Base-by-base conservation (phyloP, 2,329 filamentous ascomycete genomes). In the Colletotrichum sp. region DNA sequence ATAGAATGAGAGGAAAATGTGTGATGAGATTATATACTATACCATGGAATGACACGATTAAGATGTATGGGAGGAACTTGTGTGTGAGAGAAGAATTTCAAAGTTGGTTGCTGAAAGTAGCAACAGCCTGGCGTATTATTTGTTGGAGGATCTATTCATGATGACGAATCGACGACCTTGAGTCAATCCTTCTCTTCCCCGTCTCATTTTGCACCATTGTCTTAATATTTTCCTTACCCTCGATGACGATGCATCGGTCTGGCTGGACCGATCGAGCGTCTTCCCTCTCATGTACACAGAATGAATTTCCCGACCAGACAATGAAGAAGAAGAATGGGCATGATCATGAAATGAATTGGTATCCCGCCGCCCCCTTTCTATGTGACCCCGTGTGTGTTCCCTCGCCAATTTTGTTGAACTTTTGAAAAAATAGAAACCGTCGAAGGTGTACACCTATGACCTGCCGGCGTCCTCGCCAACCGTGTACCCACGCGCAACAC, bases 401-500 rank as follows among this genome's bases (percentile, higher is more conserved):
- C 43, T 63, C 59, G 5, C 68, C 63, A 55, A 32, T 57, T 30
- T 24, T 16, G 52, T 21, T 59, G 34, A 36, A 64, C 61, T 43
- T 43, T 63, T 63, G 16, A 36, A 26, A n/a, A 21, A 55, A 34
- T 2, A 18, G 16, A 63, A n/a, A 52, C 30, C 26, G 24, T 65
- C 18, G 14, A n/a, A 8, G 24, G n/a, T 30, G n/a, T 18, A 34
- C 28, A 6, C 5, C 39, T 48, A 75, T 6, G 73, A 59, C 34
- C 36, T 64, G 32, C 61, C 16, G 16, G 80, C 79, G 65, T 87
- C 88, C 24, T 92, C 91, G 9, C 94, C 95, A 68, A 97, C 94
- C 0, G 89, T 92, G 86, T 99, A 99, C 0, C 96, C 97, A 80
- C 95, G 92, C 39, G 97, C 97, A 72, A 99, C 92, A 18, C 97